Conservation (phyloP, 441 rosid genomes). For the Macaranga tanarius region DNA sequence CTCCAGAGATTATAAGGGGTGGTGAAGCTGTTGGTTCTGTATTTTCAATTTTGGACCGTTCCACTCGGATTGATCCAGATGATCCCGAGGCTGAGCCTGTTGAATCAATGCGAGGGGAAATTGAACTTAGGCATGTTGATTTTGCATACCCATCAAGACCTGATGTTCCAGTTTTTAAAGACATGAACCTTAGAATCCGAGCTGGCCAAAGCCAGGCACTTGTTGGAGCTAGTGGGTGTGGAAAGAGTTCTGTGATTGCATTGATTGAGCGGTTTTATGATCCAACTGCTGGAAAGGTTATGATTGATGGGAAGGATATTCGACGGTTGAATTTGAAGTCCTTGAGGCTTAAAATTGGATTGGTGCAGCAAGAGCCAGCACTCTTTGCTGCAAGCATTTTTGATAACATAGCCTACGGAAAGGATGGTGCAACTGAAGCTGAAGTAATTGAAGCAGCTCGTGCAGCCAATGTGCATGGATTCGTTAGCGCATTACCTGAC, state of each 20-base stretch:
- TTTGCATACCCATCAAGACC: constrained; percentile 96
- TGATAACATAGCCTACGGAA: constrained; percentile 92
- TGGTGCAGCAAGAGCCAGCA: constrained; percentile 99
- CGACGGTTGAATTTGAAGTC: constrained; percentile 83
- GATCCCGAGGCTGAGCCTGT: constrained; percentile 89
- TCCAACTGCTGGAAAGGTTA: constrained; percentile 80
- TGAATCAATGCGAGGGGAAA: constrained; percentile 84
- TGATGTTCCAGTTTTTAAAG: constrained; percentile 74
- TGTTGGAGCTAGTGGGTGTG: constrained; percentile 96
- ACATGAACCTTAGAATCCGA: constrained; percentile 77
- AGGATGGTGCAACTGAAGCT: constrained; percentile 85
- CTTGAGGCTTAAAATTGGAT: constrained; percentile 79
- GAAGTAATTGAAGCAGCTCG: constrained; percentile 96
- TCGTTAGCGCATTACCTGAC: constrained; percentile 87
- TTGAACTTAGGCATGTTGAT: constrained; percentile 93
- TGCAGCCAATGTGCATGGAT: constrained; percentile 88
- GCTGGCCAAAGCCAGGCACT: constrained; percentile 98
- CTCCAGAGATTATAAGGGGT: constrained; percentile 94
- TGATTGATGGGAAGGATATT: constrained; percentile 94
- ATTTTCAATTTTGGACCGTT: constrained; percentile 78
- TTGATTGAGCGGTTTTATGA: constrained; percentile 93
- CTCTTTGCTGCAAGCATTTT: constrained; percentile 89
- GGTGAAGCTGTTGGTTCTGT: constrained; percentile 98
- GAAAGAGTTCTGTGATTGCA: constrained; percentile 92
- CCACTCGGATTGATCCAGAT: constrained; percentile 81